These are phyloP conservation scores for Pleurotus ostreatus DNA, from an alignment of 768 basidiomycete genomes.

Conservation along the genomic window DNA sequence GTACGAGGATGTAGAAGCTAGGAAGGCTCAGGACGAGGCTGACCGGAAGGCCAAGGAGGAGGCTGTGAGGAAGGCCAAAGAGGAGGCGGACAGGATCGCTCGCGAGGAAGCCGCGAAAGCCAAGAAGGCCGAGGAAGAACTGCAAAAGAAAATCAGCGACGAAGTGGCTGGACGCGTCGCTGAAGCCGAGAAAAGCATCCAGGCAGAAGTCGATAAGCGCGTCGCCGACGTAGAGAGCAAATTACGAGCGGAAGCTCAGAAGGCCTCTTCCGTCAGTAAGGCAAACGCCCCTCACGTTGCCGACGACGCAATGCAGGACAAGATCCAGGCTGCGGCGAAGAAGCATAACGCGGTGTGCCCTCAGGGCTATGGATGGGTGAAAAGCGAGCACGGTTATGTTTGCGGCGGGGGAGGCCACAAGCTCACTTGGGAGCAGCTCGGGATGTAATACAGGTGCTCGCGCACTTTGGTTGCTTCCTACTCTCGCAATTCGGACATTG, in stretches of 20 bases:
- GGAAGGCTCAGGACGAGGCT: background rate
- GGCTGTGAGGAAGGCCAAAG: background rate
- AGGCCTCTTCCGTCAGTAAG: background rate
- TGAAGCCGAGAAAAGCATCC: background rate
- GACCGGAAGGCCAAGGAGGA: background rate
- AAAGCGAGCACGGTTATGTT: background rate
- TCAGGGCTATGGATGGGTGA: background rate
- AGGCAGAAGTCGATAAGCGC: background rate
- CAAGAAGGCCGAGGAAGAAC: background rate
- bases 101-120: background rate
- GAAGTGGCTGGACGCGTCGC: background rate
- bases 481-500: too few relatives aligned
- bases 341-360: background rate
- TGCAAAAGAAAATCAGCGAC: background rate
- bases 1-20: slow-evolving; percentile 4
- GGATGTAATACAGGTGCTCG: background rate
- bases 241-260: background rate
- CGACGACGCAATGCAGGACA: background rate
- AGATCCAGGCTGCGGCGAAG: background rate
- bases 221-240: too few relatives aligned
- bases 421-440: background rate
- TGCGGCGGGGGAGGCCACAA: background rate
- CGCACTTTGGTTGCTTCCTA: too few relatives aligned
- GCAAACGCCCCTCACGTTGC: background rate
- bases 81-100: background rate